Base-by-base conservation (phyloP, 768 basidiomycete genomes). In the Xerocomellus amylosporus region DNA sequence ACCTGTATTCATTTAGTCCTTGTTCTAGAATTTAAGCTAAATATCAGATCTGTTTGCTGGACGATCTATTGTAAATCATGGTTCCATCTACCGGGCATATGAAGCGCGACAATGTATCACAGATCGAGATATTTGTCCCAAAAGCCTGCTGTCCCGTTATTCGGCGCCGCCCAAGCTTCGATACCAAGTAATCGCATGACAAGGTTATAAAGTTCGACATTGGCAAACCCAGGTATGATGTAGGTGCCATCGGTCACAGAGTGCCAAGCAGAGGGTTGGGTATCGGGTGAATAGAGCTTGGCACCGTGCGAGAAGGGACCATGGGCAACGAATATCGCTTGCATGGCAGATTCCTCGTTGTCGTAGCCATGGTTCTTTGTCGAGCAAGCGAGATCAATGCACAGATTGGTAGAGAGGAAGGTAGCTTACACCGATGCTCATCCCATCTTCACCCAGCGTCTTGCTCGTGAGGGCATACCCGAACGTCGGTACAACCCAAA, bases 301-400 rank as follows among this genome's bases (percentile, higher is more conserved):
- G 84, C 77, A 40, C 82, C 79, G 12, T 81, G 71, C 14, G 88
- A 84, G 69, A 93, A 94, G 0, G 94, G 94, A 1, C 94, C 94
- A 65, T 93, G 91, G 10, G 91, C 93, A 53, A 96, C 86, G 69
- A 96, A 95, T 66, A 92, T 86, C 2, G 93, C 93, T 47, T 85
- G 83, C 94, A 96, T 96, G 7, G 86, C 76, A 13, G 75, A 64
- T 39, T 85, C 83, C 17, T 79, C 69, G 60, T 93, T 94, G 68
- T 95, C 93, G 65, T 94, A 97, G 7, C 94, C 94, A 62, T 97
- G 94, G 55, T 85, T 93, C 88, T 91, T 60, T 31, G 59, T 48
- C 17, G 12, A 46, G 19, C 14, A 26, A 19, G 53, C 5, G n/a
- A n/a, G 13, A 36, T 63, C 42, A 57, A 36, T 6, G 13, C 34